Conservation (phyloP, 345 rosid species). For the Iberis pinnata region DNA sequence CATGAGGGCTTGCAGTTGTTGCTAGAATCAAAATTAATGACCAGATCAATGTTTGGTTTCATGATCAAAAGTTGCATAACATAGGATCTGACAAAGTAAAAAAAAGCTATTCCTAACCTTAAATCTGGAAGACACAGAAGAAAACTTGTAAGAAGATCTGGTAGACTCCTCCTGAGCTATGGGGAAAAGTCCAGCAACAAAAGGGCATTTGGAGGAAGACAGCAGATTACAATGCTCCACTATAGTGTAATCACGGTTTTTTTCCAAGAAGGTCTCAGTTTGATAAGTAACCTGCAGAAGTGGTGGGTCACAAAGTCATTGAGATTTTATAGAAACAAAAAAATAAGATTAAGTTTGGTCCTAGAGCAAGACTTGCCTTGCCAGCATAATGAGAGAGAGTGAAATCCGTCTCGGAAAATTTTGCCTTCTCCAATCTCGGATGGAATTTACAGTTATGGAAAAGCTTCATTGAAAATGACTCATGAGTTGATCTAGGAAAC, state of each 20-base stretch:
- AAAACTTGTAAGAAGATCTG: conserved; percentile 94
- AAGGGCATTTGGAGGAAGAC: conserved; percentile 79
- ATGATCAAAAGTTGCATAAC: background rate
- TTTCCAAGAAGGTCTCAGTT: conserved; percentile 78
- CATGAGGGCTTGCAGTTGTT: conserved; percentile 99
- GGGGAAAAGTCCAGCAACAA: conserved; percentile 78
- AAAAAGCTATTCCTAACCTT: conserved; percentile 44
- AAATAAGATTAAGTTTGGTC: conserved; percentile 11
- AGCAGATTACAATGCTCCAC: conserved; percentile 86
- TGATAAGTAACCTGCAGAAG: conserved; percentile 78
- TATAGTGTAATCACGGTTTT: conserved; percentile 94
- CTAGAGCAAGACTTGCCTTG: conserved; percentile 57
- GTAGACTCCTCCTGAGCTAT: conserved; percentile 54
- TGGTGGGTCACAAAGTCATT: conserved; percentile 13
- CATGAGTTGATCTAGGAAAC: conserved; percentile 95
- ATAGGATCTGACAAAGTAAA: conserved; percentile 5
- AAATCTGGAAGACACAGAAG: conserved; percentile 93
- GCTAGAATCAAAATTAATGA: conserved; percentile 40
- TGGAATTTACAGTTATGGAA: conserved; percentile 65
- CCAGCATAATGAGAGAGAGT: conserved; percentile 94
- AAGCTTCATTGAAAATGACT: conserved; percentile 74
- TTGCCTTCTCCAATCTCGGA: conserved; percentile 74
- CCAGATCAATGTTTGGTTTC: conserved; percentile 7
- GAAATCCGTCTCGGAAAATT: conserved; percentile 95
- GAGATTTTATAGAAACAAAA: conserved; percentile 17